Percentiles rank a stretch among this genome's conserved stretches.
Evolutionary conservation across 495 filamentous ascomycete species (phyloP).

Genomic region (Tuber melanosporum): DNA sequence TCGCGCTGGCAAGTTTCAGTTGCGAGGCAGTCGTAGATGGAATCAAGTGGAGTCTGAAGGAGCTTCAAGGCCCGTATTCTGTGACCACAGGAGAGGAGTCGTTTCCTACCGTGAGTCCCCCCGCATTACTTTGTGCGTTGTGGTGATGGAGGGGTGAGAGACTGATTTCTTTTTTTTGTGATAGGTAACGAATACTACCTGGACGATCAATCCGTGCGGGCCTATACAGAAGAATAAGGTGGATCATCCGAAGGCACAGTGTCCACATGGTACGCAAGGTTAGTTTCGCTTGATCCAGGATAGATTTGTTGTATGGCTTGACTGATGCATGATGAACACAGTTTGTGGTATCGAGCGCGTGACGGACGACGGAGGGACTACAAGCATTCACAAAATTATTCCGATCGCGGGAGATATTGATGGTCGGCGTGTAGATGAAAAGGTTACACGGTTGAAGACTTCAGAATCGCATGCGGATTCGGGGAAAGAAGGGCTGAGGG

Average conservation of each 20-base stretch:
- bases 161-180: background rate
- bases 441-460: constrained; percentile 56
- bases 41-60: constrained; percentile 54
- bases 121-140: background rate
- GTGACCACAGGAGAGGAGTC: constrained; percentile 54
- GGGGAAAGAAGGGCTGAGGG: constrained; percentile 59
- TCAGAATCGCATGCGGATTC: constrained; percentile 54
- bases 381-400: constrained; percentile 48
- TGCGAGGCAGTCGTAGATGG: constrained; percentile 13
- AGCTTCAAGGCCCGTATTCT: constrained; percentile 69
- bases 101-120: constrained; percentile 43
- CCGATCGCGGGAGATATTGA: constrained; percentile 68
- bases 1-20: constrained; percentile 23
- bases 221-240: constrained; percentile 54
- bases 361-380: constrained; percentile 47
- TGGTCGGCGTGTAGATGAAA: constrained; percentile 53
- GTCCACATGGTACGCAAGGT: constrained; percentile 59
- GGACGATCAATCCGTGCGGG: constrained; percentile 78
- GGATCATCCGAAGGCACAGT: constrained; percentile 49
- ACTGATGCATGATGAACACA: constrained; percentile 39
- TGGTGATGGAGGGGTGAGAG: background rate
- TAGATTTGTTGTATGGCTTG: background rate
- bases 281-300: constrained; percentile 25
- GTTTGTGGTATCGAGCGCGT: constrained; percentile 71
- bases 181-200: constrained; percentile 64